phyloP scores from a whole-genome alignment of 2,329 filamentous ascomycete species.

The Scytalidium sp. region DNA sequence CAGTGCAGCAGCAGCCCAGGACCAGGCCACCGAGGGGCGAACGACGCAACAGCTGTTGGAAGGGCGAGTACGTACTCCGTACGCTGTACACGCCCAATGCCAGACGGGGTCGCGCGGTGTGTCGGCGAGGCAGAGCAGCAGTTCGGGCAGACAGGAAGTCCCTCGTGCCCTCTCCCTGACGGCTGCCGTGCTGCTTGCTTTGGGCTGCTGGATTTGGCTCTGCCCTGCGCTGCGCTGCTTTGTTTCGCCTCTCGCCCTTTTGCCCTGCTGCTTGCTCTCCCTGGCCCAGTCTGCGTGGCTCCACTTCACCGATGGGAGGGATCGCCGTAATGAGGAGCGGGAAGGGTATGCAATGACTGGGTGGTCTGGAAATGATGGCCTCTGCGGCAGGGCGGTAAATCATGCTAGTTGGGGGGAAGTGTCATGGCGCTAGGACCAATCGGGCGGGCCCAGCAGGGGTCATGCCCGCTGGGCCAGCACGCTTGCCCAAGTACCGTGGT shows the following conservation, averaged over 20 bases:
- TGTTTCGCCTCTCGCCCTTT: background rate
- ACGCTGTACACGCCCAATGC: too few species aligned
- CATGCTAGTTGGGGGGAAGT: background rate
- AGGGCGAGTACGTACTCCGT: too few species aligned
- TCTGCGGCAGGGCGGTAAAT: background rate
- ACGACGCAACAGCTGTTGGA: too few species aligned
- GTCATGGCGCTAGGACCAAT: background rate
- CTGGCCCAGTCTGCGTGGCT: too few species aligned
- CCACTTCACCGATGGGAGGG: background rate
- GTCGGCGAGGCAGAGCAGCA: too few species aligned
- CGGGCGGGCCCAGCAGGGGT: background rate
- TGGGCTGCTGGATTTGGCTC: background rate
- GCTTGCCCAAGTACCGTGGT: background rate
- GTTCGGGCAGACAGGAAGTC: too few species aligned
- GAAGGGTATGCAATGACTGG: background rate
- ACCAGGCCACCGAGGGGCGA: too few species aligned
- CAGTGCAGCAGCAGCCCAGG: too few species aligned
- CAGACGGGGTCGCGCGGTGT: too few species aligned
- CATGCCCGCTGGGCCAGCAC: background rate
- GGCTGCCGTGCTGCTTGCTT: too few species aligned
- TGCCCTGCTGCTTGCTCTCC: background rate
- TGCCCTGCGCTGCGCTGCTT: background rate
- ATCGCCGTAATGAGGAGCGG: background rate
- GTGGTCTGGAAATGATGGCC: background rate
- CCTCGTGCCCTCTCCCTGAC: too few species aligned